Evolutionary conservation across 2,329 filamentous ascomycete genomes (phyloP), one percentile per base, ranked within the genome.

Genomic region (Verticillium longisporum): DNA sequence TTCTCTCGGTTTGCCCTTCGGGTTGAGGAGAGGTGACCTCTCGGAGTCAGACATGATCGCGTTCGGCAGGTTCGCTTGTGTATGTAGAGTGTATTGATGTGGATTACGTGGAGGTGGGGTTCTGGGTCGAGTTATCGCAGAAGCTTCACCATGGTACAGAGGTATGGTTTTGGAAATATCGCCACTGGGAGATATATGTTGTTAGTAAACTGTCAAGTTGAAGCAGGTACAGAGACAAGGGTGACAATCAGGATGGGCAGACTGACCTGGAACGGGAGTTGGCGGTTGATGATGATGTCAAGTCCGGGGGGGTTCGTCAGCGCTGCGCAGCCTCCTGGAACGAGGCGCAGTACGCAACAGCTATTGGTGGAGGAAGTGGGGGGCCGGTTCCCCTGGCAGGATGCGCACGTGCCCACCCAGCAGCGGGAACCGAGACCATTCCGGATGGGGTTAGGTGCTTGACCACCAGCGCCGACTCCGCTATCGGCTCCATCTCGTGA

Each of bases 11-110:
- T 68, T 72, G 55, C 63, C 67, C 38, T 73, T 70, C 36, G 71
- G 68, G 14, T 75, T 70, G 55, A 82, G 73, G 62, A 83, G 72
- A 41, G 78, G 79, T 26, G 78, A 74, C 63, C 72, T 73, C 68
- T 82, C 80, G 60, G 76, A 69, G 59, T 76, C 72, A 32, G 80
- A 68, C 80, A 83, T 83, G 62, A 5, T 53, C 18, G 45, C 9
- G 45, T 53, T 53, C 7, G 45, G 6, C 10, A 10, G 45, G 10
- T 7, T 21, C 4, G 7, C n/a, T 53, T 53, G 18, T 10, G 45
- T 10, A 18, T 13, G 11, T n/a, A 53, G 18, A n/a, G n/a, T 53
- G 45, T 10, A 26, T 7, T 26, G n/a, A 57, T 18, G 37, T 13
- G 37, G 41, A 18, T 58, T 14, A 14, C 33, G 56, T 41, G 37